Evolutionary conservation across 345 rosid species (phyloP), one percentile per base, ranked within the genome.

Genomic region (Geranium rotundifolium): DNA sequence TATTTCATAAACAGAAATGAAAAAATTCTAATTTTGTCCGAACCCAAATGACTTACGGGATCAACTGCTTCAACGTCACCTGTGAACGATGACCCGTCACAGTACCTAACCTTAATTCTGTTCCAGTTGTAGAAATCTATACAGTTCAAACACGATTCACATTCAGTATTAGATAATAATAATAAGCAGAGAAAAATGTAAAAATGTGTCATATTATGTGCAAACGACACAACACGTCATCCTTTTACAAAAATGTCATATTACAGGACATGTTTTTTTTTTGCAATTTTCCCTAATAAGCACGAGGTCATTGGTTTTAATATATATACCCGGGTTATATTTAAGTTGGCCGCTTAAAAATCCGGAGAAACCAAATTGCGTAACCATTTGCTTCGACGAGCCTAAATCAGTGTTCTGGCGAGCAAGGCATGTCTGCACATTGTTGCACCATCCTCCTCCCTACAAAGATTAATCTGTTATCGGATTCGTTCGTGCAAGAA

Each of bases 401-500:
- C 91, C 97, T 68, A 85, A 71, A 62, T 67, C 82, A 9, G 87
- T 90, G 37, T 67, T 80, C 77, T 76, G 85, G 29, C 95, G 80
- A 18, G 46, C 70, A 31, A 82, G 71, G 64, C 97, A 90, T 52
- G 70, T 76, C 27, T 82, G 81, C 2, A 73, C 74, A 71, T 85
- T 82, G 64, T 83, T 82, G 75, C 97, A 87, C 95, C 97, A 90
- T 64, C 92, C 97, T 69, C 96, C 96, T 68, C 96, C 96, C 96
- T 89, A 62, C 23, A 62, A 63, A 59, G 29, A 18, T 23, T 23
- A 23, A 23, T 34, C 41, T 34, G 2, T 34, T 34, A 34, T 23
- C 27, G 27, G 27, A 23, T 23, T 23, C 27, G 27, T 23, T 23
- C 41, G 41, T 34, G 10, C 7, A 34, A 34, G 41, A 8, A 8